Base-by-base conservation (phyloP, 192 early-diverging fungal genomes). In the Phlyctochytrium arcticum region DNA sequence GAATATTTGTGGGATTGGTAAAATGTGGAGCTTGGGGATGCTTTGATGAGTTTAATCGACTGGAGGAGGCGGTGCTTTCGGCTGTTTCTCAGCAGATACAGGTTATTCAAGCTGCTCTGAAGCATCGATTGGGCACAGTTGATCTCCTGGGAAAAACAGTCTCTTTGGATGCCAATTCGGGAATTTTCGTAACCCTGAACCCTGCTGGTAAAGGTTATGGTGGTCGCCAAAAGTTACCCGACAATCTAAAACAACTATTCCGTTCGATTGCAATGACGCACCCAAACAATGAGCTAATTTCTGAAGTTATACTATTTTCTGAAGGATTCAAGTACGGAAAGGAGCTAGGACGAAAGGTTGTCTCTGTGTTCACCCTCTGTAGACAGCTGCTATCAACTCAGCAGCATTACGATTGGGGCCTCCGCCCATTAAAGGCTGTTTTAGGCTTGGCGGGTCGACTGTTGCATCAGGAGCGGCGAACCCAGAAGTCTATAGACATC, bases 11-110 rank as follows among this genome's bases (percentile, higher is more conserved):
- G 57, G 83, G 83, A 29, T 44, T 85, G 1, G 76, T 85, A 7
- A 85, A 85, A 54, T 83, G 83, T 59, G 83, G 83, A 36, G 83
- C 81, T 3, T 85, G 83, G 83, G 83, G 83, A 15, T 85, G 83
- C 47, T 85, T 85, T 68, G 83, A 85, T 60, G 83, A 85, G 51
- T 85, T 85, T 60, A 85, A 85, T 58, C 68, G 83, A 23, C 60
- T 85, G 9, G 83, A 85, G 51, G 80, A 83, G 67, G 80, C 80
- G 17, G 80, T 82, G 17, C 61, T 85, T 3, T 85, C 83, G 2
- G 83, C 83, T 0, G 83, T 85, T 15, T 85, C 83, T 2, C 83
- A 85, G 67, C 83, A 85, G 58, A 85, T 85, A 58, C 83, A 85
- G 71, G 67, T 79, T 39, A 85, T 85, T 57, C 83, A 85, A 49